These are phyloP conservation scores for Aurifilum marmelostoma DNA, from an alignment of 2,329 filamentous ascomycete species.

Conservation along the genomic window DNA sequence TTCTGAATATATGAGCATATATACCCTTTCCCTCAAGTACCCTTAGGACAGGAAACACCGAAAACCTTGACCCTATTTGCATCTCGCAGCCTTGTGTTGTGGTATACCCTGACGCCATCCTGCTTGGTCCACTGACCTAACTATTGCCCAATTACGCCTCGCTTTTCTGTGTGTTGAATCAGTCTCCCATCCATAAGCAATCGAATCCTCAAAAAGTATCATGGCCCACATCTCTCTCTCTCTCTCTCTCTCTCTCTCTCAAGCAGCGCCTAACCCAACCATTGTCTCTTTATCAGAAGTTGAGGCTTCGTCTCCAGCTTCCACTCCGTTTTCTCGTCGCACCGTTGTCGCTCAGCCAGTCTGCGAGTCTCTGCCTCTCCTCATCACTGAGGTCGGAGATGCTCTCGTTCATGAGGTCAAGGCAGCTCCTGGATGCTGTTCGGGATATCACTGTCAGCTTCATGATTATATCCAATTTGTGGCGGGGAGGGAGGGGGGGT, in stretches of 20 bases:
- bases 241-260: not conserved
- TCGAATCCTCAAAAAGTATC: not conserved
- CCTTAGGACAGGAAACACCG: not conserved
- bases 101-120: constrained; percentile 2
- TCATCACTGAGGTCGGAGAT: constrained; percentile 35
- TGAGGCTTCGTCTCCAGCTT: constrained; percentile 19
- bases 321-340: constrained; percentile 20
- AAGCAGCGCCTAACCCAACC: not conserved
- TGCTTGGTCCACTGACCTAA: too few relatives aligned
- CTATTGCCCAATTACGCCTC: constrained; percentile 7
- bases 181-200: not conserved
- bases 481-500: not conserved
- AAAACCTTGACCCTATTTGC: not conserved
- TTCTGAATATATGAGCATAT: not conserved
- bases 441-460: not conserved
- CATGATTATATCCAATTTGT: not conserved
- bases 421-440: constrained; percentile 37
- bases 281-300: not conserved
- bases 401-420: constrained; percentile 40
- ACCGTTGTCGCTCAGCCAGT: constrained; percentile 28
- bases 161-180: not conserved
- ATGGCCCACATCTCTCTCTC: too few relatives aligned
- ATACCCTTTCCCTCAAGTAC: not conserved
- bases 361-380: constrained; percentile 33
- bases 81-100: not conserved